A percentile compares a stretch with the other conserved stretches of the same genome.
Conservation (phyloP, 2,329 filamentous ascomycete species). For the Fusarium redolens region DNA sequence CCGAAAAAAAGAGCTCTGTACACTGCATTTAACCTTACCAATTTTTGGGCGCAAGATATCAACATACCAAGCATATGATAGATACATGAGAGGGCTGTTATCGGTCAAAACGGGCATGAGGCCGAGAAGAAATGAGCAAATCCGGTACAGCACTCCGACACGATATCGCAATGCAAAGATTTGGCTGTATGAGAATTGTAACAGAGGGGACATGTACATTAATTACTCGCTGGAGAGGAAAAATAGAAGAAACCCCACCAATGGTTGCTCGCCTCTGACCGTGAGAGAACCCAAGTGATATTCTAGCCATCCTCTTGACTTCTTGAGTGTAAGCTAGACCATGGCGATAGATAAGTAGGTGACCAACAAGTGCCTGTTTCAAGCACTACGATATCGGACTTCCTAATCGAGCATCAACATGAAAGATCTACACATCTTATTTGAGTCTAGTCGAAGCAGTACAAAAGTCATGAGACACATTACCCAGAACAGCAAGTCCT, state of each 20-base stretch:
- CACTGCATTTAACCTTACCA: not conserved
- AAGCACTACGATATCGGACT: slow-evolving; percentile 4
- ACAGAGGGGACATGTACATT: not conserved
- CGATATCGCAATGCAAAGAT: not conserved
- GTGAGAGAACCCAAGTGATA: not conserved
- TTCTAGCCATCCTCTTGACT: not conserved
- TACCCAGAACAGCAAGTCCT: slow-evolving; percentile 9
- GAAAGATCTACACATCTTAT: not conserved
- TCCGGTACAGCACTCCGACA: not conserved
- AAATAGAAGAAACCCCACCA: not conserved
- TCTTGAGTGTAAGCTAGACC: not conserved
- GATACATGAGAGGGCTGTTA: not conserved
- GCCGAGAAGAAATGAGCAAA: not conserved
- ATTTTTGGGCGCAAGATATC: not conserved
- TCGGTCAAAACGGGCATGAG: not conserved
- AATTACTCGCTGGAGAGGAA: not conserved
- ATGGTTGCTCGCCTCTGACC: not conserved
- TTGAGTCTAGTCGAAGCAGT: not conserved
- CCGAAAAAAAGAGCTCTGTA: not conserved
- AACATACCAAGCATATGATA: not conserved
- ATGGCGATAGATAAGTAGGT: not conserved
- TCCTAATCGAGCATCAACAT: slow-evolving; percentile 11
- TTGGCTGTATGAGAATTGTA: slow-evolving; percentile 4
- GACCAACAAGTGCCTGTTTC: not conserved
- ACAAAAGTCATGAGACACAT: slow-evolving; percentile 21